Conservation (phyloP, 176 grass and related monocot species). For the Juncus inflexus region DNA sequence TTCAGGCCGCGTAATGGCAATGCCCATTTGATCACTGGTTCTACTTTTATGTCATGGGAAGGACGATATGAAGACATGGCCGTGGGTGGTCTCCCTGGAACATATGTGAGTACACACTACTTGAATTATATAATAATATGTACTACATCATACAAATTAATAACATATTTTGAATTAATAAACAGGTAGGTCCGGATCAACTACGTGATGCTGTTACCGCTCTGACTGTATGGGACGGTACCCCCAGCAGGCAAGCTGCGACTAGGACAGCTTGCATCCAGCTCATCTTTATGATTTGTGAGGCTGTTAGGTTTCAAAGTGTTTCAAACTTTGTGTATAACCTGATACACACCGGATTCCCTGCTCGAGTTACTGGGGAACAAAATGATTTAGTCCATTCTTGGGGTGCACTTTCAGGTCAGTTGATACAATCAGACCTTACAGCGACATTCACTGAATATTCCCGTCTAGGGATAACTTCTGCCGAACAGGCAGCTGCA, state of each 20-base stretch:
- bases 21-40: too few relatives aligned
- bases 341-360: not conserved
- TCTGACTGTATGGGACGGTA: not conserved
- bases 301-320: constrained; percentile 17
- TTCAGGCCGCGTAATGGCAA: too few relatives aligned
- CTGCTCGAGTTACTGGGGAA: not conserved
- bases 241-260: not conserved
- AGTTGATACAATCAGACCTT: constrained; percentile 9
- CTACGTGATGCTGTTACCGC: not conserved
- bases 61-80: too few relatives aligned
- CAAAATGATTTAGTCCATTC: not conserved
- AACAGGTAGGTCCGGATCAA: constrained; percentile 6
- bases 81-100: not conserved
- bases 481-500: not conserved
- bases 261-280: not conserved
- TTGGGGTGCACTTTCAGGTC: constrained; percentile 15
- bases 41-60: not conserved
- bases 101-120: too few relatives aligned
- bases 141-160: too few relatives aligned
- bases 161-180: not conserved
- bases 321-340: constrained; percentile 19
- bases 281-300: constrained; percentile 23
- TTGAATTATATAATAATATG: too few relatives aligned
- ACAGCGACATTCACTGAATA: constrained; percentile 6
- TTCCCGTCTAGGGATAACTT: not conserved